These are phyloP conservation scores for Aegilops umbellulata DNA, from an alignment of 176 grass and related monocot genomes.

Conservation along the genomic window DNA sequence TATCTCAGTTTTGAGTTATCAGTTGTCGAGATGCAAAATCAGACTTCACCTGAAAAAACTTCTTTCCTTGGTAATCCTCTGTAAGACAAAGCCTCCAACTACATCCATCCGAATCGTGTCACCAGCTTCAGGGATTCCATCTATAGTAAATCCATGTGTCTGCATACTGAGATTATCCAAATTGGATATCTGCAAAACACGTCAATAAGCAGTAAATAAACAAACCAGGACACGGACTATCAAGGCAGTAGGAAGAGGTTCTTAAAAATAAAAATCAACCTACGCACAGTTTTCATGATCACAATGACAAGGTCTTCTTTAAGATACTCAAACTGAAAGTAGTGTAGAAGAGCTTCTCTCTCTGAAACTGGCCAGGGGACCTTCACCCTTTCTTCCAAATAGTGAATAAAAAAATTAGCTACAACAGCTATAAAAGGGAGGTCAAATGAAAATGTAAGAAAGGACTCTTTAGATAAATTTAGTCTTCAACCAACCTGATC, in stretches of 20 bases:
- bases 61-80: slow-evolving; percentile 66
- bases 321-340: slow-evolving; percentile 85
- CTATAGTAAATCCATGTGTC: slow-evolving; percentile 62
- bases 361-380: slow-evolving; percentile 97
- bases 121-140: slow-evolving; percentile 83
- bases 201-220: slow-evolving; percentile 17
- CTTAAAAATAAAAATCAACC: slow-evolving; percentile 11
- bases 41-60: slow-evolving; percentile 73
- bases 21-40: slow-evolving; percentile 9
- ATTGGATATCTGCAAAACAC: slow-evolving; percentile 67
- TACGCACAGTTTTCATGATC: slow-evolving; percentile 80
- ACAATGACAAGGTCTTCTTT: slow-evolving; percentile 94
- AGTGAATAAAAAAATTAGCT: slow-evolving; percentile 56
- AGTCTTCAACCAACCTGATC: slow-evolving; percentile 65
- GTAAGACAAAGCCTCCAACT: slow-evolving; percentile 87
- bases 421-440: slow-evolving; percentile 23
- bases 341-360: slow-evolving; percentile 92
- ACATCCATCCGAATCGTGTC: slow-evolving; percentile 74
- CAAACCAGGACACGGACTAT: not conserved
- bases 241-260: slow-evolving; percentile 2
- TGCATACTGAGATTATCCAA: slow-evolving; percentile 54
- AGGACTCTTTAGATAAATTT: not conserved
- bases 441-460: slow-evolving; percentile 17
- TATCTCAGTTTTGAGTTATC: not conserved
- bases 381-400: slow-evolving; percentile 97